These are phyloP conservation scores for Saturnispora sanitii DNA, from an alignment of 805 yeast genomes.

Conservation along the genomic window DNA sequence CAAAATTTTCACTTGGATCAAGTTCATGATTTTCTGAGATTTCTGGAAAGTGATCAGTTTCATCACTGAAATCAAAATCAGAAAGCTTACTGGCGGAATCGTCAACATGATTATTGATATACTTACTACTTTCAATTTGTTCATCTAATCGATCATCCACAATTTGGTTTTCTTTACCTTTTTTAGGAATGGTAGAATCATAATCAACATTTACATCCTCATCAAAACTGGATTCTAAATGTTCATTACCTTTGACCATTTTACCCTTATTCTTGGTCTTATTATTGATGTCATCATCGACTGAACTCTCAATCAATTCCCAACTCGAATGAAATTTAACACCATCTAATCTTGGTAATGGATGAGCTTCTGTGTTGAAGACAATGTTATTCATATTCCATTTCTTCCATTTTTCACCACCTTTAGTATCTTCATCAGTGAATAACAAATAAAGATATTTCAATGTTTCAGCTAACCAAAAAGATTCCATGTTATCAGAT, in stretches of 20 bases:
- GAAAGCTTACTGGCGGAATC: too few species aligned
- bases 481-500: conserved; percentile 78
- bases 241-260: too few species aligned
- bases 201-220: neutral
- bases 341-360: conserved; percentile 65
- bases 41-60: neutral
- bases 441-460: conserved; percentile 75
- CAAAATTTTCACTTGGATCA: neutral
- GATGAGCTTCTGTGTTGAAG: conserved; percentile 91
- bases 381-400: conserved; percentile 62
- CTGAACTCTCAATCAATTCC: conserved; percentile 35
- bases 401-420: conserved; percentile 29
- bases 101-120: neutral
- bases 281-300: too few species aligned
- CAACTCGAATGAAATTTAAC: conserved; percentile 52
- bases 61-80: conserved; percentile 6
- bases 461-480: conserved; percentile 90
- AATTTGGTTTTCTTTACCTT: too few species aligned
- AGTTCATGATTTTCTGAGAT: conserved; percentile 4
- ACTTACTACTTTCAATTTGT: too few species aligned
- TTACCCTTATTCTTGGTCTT: too few species aligned
- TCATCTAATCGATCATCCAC: too few species aligned
- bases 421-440: conserved; percentile 36
- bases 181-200: neutral
- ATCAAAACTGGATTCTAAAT: neutral